These are phyloP conservation scores for Sporothrix schenckii DNA, from an alignment of 2,329 filamentous ascomycete genomes.

Conservation along the genomic window DNA sequence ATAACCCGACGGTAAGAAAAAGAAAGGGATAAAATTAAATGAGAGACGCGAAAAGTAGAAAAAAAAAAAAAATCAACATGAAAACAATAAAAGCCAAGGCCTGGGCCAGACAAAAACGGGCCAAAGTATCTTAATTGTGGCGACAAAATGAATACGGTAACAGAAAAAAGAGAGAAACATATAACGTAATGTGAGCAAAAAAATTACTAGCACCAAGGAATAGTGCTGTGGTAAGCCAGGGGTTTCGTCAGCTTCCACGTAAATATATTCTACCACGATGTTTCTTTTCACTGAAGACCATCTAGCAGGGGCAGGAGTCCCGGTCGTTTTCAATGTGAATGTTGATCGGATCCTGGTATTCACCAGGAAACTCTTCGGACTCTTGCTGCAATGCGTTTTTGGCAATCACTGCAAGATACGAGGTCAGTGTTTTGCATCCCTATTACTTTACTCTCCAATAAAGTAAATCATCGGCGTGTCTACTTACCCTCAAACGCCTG, in stretches of 20 bases:
- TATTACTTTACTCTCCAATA: background rate
- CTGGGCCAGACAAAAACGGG: too few relatives aligned
- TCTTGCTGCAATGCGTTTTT: slow-evolving; percentile 94
- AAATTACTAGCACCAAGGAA: background rate
- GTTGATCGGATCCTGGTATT: slow-evolving; percentile 97
- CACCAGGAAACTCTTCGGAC: slow-evolving; percentile 94
- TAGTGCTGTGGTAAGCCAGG: too few relatives aligned
- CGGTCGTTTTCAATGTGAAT: slow-evolving; percentile 94
- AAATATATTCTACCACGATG: background rate
- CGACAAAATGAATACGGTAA: background rate
- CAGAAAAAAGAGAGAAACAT: background rate
- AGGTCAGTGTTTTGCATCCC: slow-evolving; percentile 25
- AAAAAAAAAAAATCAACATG: too few relatives aligned
- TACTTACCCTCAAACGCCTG: slow-evolving; percentile 68
- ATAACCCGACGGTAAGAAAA: too few relatives aligned
- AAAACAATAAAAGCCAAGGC: too few relatives aligned
- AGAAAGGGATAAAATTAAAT: too few relatives aligned
- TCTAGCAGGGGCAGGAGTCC: slow-evolving; percentile 86
- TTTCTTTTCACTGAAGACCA: background rate
- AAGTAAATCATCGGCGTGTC: background rate
- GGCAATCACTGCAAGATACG: slow-evolving; percentile 72
- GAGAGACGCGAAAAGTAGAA: too few relatives aligned
- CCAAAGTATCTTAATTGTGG: too few relatives aligned
- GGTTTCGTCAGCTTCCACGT: background rate
- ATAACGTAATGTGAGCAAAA: background rate